phyloP scores from a whole-genome alignment of 352 stramenopile species.

The Phytophthora chlamydospora region DNA sequence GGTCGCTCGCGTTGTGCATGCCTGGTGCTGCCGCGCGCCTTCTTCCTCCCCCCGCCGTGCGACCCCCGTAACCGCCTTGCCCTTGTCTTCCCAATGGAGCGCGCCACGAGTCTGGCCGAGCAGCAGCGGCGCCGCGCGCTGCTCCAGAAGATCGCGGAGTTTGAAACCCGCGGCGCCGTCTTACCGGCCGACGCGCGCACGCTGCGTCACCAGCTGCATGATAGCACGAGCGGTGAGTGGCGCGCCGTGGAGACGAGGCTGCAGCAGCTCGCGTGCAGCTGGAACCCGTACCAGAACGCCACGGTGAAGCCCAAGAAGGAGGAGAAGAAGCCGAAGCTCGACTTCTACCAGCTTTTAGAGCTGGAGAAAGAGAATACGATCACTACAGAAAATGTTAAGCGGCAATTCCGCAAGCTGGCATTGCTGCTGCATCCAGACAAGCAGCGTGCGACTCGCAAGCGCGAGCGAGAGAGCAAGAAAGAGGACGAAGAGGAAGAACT shows the following conservation, averaged over 20 bases:
- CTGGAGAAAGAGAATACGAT: constrained; percentile 36
- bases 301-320: constrained; percentile 3
- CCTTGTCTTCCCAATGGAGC: constrained; percentile 15
- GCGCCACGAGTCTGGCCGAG: constrained; percentile 13
- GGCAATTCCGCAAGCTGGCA: constrained; percentile 71
- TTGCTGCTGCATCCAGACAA: constrained; percentile 80
- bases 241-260: constrained; percentile 62
- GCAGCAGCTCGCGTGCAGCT: constrained; percentile 59
- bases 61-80: constrained; percentile 5
- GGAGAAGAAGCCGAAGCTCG: constrained; percentile 46
- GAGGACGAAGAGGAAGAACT: constrained; percentile 12
- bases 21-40: no score
- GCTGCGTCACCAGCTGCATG: constrained; percentile 67
- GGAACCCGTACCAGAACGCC: constrained; percentile 81
- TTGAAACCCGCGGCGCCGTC: constrained; percentile 61
- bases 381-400: constrained; percentile 57
- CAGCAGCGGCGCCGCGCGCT: constrained; percentile 39
- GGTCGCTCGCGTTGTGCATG: no score
- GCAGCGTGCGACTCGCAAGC: constrained; percentile 27
- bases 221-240: constrained; percentile 68
- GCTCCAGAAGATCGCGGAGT: constrained; percentile 61
- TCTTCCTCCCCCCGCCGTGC: not conserved
- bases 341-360: constrained; percentile 73
- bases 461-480: constrained; percentile 2
- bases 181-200: constrained; percentile 64